Conservation (phyloP, 1,284 basidiomycete species). For the Amylostereum areolatum region DNA sequence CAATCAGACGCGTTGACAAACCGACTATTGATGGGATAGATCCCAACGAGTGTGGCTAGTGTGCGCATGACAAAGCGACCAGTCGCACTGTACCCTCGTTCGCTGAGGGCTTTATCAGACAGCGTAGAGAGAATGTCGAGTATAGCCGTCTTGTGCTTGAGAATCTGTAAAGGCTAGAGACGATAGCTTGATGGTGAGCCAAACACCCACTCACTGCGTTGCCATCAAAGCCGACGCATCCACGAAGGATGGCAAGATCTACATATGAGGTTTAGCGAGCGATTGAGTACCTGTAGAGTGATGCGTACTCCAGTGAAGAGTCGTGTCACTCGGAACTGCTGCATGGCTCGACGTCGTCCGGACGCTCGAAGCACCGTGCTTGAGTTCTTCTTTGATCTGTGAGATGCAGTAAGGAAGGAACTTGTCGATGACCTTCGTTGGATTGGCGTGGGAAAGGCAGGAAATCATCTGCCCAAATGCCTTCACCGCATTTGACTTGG, state of each 20-base stretch:
- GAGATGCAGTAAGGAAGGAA: constrained; percentile 77
- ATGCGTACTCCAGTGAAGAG: constrained; percentile 86
- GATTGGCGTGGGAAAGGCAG: constrained; percentile 78
- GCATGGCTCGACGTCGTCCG: constrained; percentile 83
- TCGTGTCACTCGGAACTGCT: constrained; percentile 84
- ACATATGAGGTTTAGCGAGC: constrained; percentile 5
- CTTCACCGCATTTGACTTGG: constrained; percentile 83
- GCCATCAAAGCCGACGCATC: constrained; percentile 72
- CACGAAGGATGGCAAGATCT: constrained; percentile 78
- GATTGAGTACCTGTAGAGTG: constrained; percentile 6
- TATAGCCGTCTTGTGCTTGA: constrained; percentile 67
- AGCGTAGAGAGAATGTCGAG: constrained; percentile 67
- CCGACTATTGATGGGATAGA: constrained; percentile 79
- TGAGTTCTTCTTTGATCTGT: constrained; percentile 85
- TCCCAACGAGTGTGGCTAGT: constrained; percentile 69
- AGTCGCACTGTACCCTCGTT: constrained; percentile 84
- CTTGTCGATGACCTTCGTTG: constrained; percentile 72
- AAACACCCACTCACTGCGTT: constrained; percentile 37
- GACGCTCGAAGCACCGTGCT: constrained; percentile 87
- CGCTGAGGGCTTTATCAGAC: constrained; percentile 78
- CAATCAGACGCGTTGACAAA: constrained; percentile 86
- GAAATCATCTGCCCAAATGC: constrained; percentile 88
- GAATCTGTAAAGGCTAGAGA: constrained; percentile 39
- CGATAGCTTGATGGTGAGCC: not conserved
- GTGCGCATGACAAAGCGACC: constrained; percentile 79